These are phyloP conservation scores for Calocybe indica DNA, from an alignment of 768 basidiomycete species.

Conservation along the genomic window DNA sequence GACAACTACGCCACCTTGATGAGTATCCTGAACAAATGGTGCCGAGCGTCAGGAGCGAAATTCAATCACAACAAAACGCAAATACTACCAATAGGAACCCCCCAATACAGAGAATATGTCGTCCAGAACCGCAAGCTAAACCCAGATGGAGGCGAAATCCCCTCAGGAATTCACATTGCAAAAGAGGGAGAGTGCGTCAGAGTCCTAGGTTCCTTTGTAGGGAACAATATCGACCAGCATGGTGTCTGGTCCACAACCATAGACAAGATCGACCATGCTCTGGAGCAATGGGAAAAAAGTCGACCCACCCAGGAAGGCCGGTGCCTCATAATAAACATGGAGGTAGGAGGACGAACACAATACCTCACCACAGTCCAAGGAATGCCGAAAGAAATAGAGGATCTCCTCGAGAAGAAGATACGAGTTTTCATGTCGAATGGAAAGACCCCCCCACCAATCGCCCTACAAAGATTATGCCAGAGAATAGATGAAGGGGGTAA, in stretches of 20 bases:
- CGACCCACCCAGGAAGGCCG: slow-evolving; percentile 24
- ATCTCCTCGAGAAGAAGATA: slow-evolving; percentile 12
- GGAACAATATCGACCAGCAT: slow-evolving; percentile 17
- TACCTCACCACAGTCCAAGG: slow-evolving; percentile 28
- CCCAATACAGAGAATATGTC: slow-evolving; percentile 9
- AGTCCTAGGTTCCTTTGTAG: slow-evolving; percentile 25
- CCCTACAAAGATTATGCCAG: slow-evolving; percentile 10
- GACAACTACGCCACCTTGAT: slow-evolving; percentile 21
- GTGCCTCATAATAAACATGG: slow-evolving; percentile 17
- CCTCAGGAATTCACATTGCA: slow-evolving; percentile 16
- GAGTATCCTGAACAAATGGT: slow-evolving; percentile 30
- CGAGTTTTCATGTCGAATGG: slow-evolving; percentile 22
- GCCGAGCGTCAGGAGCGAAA: slow-evolving; percentile 28
- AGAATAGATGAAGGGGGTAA: slow-evolving; percentile 16
- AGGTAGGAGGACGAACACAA: slow-evolving; percentile 24
- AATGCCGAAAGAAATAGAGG: slow-evolving; percentile 22
- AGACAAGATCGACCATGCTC: slow-evolving; percentile 16
- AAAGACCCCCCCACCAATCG: slow-evolving; percentile 7
- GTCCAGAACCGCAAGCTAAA: slow-evolving; percentile 3
- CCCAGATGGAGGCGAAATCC: slow-evolving; percentile 3
- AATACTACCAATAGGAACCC: slow-evolving; percentile 25
- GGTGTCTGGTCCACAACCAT: slow-evolving; percentile 18
- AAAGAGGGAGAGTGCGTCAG: slow-evolving; percentile 20
- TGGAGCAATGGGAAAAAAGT: slow-evolving; percentile 17
- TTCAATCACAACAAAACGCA: slow-evolving; percentile 38